Conservation (phyloP, 441 rosid genomes). For the Lepidium campestre region DNA sequence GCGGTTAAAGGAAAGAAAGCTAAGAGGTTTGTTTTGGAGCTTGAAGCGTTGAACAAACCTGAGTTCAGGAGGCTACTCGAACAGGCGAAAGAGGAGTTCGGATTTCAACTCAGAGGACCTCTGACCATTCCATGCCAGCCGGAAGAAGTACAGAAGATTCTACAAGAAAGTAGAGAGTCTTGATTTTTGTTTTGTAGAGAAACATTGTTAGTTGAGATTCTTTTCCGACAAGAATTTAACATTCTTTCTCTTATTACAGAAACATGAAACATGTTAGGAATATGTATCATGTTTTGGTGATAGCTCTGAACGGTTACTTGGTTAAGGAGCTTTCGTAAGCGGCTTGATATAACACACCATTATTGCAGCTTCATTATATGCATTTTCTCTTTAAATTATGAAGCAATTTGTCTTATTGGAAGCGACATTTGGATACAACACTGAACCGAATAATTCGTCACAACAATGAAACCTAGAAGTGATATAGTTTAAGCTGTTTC, state of each 20-base stretch:
- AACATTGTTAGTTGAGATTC: not conserved
- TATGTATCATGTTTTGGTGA: not conserved
- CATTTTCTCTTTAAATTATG: conserved; percentile 45
- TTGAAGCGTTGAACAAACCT: conserved; percentile 40
- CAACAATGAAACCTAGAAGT: no score
- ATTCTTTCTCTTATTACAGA: conserved; percentile 3
- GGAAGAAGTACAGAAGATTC: conserved; percentile 50
- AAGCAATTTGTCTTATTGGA: not conserved
- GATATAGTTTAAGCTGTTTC: not conserved
- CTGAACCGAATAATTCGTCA: not conserved
- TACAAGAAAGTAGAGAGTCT: conserved; percentile 25
- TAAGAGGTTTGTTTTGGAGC: conserved; percentile 50
- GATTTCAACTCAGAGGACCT: conserved; percentile 53
- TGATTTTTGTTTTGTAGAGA: not conserved
- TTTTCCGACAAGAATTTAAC: not conserved
- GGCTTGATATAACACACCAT: conserved; percentile 50
- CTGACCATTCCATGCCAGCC: conserved; percentile 65
- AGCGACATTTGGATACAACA: not conserved
- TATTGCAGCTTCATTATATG: conserved; percentile 56
- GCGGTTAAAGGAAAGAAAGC: conserved; percentile 34
- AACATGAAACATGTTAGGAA: not conserved
- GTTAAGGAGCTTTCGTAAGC: conserved; percentile 58
- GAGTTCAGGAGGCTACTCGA: conserved; percentile 47
- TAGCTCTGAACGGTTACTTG: conserved; percentile 48
- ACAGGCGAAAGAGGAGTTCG: conserved; percentile 57